phyloP scores from a whole-genome alignment of 2,329 filamentous ascomycete species.

The Talaromyces albobiverticillius region DNA sequence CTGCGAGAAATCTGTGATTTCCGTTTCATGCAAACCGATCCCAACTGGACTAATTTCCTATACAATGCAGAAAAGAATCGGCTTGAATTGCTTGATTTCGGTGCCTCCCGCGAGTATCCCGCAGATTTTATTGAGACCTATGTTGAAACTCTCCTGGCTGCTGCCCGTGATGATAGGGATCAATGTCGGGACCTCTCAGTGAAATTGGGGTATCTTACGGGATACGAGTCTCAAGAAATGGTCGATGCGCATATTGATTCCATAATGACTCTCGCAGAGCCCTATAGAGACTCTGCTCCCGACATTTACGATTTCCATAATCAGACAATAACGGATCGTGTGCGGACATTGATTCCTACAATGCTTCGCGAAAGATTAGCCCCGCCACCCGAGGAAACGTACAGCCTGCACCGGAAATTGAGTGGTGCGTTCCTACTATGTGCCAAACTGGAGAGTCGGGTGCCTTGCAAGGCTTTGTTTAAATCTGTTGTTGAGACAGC shows the following conservation, averaged over 20 bases:
- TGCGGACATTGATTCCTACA: slow-evolving; percentile 80
- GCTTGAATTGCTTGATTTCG: slow-evolving; percentile 93
- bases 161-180: slow-evolving; percentile 65
- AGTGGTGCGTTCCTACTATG: slow-evolving; percentile 94
- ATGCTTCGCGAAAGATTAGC: slow-evolving; percentile 88
- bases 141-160: slow-evolving; percentile 74
- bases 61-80: slow-evolving; percentile 71
- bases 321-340: slow-evolving; percentile 94
- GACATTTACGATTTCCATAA: slow-evolving; percentile 87
- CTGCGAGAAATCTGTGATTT: slow-evolving; percentile 92
- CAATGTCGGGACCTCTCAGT: slow-evolving; percentile 67
- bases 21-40: slow-evolving; percentile 98
- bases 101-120: slow-evolving; percentile 83
- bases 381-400: slow-evolving; percentile 95
- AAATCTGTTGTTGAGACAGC: slow-evolving; percentile 25
- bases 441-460: slow-evolving; percentile 77
- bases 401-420: slow-evolving; percentile 89
- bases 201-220: slow-evolving; percentile 85
- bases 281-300: slow-evolving; percentile 73
- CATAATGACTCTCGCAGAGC: slow-evolving; percentile 86
- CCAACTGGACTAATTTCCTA: slow-evolving; percentile 99
- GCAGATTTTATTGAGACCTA: slow-evolving; percentile 76
- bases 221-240: slow-evolving; percentile 82
- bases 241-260: slow-evolving; percentile 84
- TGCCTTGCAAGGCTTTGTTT: slow-evolving; percentile 80